A percentile compares a stretch with the other conserved stretches of the same genome.
Conservation (phyloP, 495 filamentous ascomycete species). For the Penicillium bovifimosum region DNA sequence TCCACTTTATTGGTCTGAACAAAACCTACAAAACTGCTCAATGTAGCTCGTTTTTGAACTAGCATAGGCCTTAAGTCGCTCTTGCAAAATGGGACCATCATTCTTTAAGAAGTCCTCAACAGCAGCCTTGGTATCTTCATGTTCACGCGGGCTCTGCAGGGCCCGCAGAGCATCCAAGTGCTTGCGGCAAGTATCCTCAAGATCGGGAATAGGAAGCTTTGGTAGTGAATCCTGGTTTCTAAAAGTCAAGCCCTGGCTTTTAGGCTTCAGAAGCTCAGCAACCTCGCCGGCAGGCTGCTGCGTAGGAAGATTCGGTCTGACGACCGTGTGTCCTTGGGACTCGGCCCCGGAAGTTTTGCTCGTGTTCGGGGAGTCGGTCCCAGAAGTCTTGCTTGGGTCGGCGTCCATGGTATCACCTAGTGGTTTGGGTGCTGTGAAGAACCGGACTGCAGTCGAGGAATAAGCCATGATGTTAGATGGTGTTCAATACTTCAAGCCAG, state of each 20-base stretch:
- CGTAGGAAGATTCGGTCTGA: slow-evolving; percentile 20
- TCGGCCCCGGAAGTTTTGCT: slow-evolving; percentile 36
- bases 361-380: slow-evolving; percentile 40
- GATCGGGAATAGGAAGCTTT: slow-evolving; percentile 91
- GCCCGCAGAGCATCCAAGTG: slow-evolving; percentile 79
- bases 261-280: slow-evolving; percentile 16
- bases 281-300: slow-evolving; percentile 7
- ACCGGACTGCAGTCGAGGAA: slow-evolving; percentile 39
- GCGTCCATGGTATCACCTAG: slow-evolving; percentile 43
- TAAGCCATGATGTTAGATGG: slow-evolving; percentile 46
- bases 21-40: slow-evolving; percentile 89
- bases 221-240: slow-evolving; percentile 82
- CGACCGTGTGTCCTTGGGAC: slow-evolving; percentile 19
- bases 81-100: slow-evolving; percentile 82
- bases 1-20: not conserved
- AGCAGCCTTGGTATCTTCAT: slow-evolving; percentile 73
- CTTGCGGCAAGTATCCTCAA: slow-evolving; percentile 71
- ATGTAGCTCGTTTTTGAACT: slow-evolving; percentile 91
- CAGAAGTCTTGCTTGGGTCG: not conserved
- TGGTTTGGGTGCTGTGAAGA: slow-evolving; percentile 64
- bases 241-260: slow-evolving; percentile 62
- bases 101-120: slow-evolving; percentile 78
- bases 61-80: slow-evolving; percentile 90
- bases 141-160: slow-evolving; percentile 74
- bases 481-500: slow-evolving; percentile 1